phyloP scores from a whole-genome alignment of 2,329 filamentous ascomycete species.

The Cryphonectria radicalis region DNA sequence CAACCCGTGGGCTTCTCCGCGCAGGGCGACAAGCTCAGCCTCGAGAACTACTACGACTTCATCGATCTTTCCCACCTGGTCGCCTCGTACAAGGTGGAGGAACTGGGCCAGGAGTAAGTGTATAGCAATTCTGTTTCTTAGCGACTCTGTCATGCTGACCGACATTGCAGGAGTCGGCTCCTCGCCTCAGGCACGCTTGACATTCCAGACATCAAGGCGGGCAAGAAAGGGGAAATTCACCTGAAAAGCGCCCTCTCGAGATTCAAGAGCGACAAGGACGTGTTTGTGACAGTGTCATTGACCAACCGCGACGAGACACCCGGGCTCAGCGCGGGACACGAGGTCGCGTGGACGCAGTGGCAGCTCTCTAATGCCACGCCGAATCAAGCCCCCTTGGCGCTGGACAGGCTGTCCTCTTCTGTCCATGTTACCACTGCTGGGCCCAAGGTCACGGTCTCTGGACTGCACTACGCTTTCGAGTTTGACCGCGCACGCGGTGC shows the following conservation, averaged over 20 bases:
- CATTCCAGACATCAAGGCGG: conserved; percentile 47
- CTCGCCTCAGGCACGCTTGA: conserved; percentile 44
- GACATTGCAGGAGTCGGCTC: conserved; percentile 28
- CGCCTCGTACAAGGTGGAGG: conserved; percentile 50
- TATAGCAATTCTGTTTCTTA: not conserved
- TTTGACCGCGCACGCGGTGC: conserved; percentile 52
- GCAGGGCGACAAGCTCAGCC: conserved; percentile 41
- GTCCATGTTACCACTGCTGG: conserved; percentile 34
- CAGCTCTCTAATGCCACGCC: conserved; percentile 40
- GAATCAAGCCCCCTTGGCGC: conserved; percentile 25
- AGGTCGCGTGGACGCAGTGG: conserved; percentile 59
- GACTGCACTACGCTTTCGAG: conserved; percentile 42
- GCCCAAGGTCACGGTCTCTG: conserved; percentile 37
- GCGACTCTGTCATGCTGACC: conserved; percentile 27
- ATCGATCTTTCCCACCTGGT: conserved; percentile 47
- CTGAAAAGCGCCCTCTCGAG: conserved; percentile 38
- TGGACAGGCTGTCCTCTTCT: conserved; percentile 29
- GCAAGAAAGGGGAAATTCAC: conserved; percentile 40
- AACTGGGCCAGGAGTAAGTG: conserved; percentile 46
- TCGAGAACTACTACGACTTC: conserved; percentile 58
- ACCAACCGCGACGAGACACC: conserved; percentile 45
- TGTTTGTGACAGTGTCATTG: conserved; percentile 52
- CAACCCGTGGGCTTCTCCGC: conserved; percentile 54
- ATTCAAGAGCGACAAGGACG: conserved; percentile 42
- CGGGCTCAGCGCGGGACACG: conserved; percentile 59